Evolutionary conservation across 2,329 filamentous ascomycete species (phyloP), one percentile per base, ranked within the genome.

Genomic region (Nemania abortiva): DNA sequence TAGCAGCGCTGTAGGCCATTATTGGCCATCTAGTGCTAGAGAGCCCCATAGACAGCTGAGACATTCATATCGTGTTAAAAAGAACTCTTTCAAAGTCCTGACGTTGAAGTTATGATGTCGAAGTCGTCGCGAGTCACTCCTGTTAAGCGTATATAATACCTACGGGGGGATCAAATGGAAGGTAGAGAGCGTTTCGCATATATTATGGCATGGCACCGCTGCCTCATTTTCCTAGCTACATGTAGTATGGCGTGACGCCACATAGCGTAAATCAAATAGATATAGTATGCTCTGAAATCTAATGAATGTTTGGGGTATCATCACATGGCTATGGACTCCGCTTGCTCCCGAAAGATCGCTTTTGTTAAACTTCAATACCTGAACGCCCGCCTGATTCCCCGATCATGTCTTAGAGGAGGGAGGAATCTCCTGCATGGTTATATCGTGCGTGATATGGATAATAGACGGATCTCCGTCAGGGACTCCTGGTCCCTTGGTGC

Each of bases 361-460:
- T 52, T 18, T 39, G n/a, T 39, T 24, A 2, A 39, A 34, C 42
- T n/a, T 29, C 22, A 57, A 57, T 45, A 57, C 31, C 31, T 5
- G 18, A 60, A 62, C 42, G 39, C 31, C 57, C 4, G 1, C 1
- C 31, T 49, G 1, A 0, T 29, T 27, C n/a, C 3, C n/a, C 22
- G n/a, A n/a, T 53, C 39, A 53, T 22, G 22, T 6, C 2, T 52
- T 45, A 22, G 18, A 47, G 45, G 18, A 47, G 45, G 24, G 31
- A n/a, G 53, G 9, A 7, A 45, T 45, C 7, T 74, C 66, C 7
- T 68, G 66, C 65, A 73, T 68, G 13, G 68, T 58, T 11, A 72
- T 63, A 29, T 75, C 71, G 11, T 67, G 69, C 39, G 71, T 73
- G 18, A 74, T 69, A 24, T 72, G 68, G 15, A 74, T 74, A n/a